Base-by-base conservation (phyloP, 2,329 filamentous ascomycete genomes). In the Microdochium paspali region DNA sequence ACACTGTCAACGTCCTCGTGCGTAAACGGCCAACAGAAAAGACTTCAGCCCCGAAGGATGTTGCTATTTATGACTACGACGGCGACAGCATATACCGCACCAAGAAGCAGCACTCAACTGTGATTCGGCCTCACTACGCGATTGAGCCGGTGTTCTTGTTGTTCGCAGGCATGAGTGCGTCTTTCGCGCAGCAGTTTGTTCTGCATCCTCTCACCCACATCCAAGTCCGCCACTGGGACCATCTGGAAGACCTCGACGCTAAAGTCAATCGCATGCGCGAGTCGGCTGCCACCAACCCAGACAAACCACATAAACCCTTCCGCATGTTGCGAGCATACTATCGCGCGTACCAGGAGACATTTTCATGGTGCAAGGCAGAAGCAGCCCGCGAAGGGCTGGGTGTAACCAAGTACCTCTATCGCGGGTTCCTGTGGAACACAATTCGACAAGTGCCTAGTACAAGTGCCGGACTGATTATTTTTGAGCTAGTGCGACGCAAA, bases 381-480 rank as follows among this genome's bases (percentile, higher is more conserved):
- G 84, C 84, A 0, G 68, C 68, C 4, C 58, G 66, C 0, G 74
- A 82, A 46, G 74, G 78, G 0, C 71, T 76, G 15, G 74, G 76
- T 1, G 71, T 84, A 61, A 60, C 72, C 21, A 70, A 67, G 13
- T 90, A 84, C 76, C 63, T 90, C 5, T 90, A 85, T 58, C 71
- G 78, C 4, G 84, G 81, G 12, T 89, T 90, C 61, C 80, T 84
- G 73, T 79, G 78, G 76, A 82, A 76, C 47, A 85, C 85, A 1
- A 74, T 89, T 46, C 71, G 83, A 4, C 85, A 89, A 64, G 83
- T 87, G 2, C 86, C 86, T 0, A 87, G 84, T 59, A 90, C 86
- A 2, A 85, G 82, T 50, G 85, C 85, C 0, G 86, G 85, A 0
- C 61, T 90, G 50, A 87, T 90, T 54, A 86, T 88, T 20, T 90